Evolutionary conservation across 495 filamentous ascomycete genomes (phyloP).

Genomic region (Xylaria telfairii): DNA sequence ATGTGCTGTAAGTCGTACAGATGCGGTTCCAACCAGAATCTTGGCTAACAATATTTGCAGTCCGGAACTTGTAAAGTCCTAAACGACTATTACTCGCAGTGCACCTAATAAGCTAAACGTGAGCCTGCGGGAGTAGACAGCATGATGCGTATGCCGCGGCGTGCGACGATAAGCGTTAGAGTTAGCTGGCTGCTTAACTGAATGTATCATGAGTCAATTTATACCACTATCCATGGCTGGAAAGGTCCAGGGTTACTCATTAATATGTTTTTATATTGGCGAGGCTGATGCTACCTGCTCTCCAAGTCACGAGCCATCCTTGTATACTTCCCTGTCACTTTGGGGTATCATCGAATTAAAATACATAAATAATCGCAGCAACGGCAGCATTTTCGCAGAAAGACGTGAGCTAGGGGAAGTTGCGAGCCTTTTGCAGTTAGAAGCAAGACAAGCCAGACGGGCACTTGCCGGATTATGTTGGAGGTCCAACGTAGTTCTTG

Average conservation of each 20-base stretch:
- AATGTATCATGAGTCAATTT: neutral
- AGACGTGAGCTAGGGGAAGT: neutral
- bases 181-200: neutral
- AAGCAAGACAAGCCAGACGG: neutral
- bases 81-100: conserved; percentile 49
- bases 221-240: neutral
- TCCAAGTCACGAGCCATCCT: neutral
- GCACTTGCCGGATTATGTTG: conserved; percentile 37
- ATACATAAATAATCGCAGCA: neutral
- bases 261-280: conserved; percentile 1
- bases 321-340: neutral
- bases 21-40: neutral
- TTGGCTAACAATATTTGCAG: conserved; percentile 27
- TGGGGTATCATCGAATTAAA: conserved; percentile 22
- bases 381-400: neutral
- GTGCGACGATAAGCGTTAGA: neutral
- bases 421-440: neutral
- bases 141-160: neutral
- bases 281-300: conserved; percentile 13
- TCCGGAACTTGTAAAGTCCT: conserved; percentile 32
- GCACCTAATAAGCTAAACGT: conserved; percentile 30
- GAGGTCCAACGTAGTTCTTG: conserved; percentile 73
- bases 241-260: neutral
- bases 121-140: neutral
- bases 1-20: conserved; percentile 44